phyloP scores from a whole-genome alignment of 768 basidiomycete species.

The Termitomyces sp. region DNA sequence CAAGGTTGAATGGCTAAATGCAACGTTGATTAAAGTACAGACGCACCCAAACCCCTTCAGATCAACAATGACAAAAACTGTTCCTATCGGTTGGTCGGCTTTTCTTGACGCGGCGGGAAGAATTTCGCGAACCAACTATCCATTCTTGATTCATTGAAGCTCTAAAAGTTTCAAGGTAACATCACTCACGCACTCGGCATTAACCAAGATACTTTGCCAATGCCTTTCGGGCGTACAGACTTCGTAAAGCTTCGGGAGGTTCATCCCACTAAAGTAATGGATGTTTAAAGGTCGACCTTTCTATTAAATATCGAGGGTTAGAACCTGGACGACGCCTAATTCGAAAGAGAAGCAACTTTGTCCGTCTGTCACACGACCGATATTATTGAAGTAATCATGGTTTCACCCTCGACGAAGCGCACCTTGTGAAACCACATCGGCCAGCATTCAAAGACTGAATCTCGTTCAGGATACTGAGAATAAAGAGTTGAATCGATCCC shows the following conservation, averaged over 20 bases:
- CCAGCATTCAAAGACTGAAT: constrained; percentile 71
- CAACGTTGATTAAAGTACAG: not conserved
- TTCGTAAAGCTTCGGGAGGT: constrained; percentile 55
- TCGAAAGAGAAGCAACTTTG: constrained; percentile 40
- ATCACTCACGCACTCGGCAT: constrained; percentile 48
- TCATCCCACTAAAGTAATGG: constrained; percentile 57
- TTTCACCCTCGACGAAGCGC: constrained; percentile 10
- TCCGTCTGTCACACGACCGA: constrained; percentile 46
- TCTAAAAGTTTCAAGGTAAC: not conserved
- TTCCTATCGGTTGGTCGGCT: constrained; percentile 47
- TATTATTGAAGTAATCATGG: not conserved
- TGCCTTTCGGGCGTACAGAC: constrained; percentile 56
- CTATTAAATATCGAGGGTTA: constrained; percentile 34
- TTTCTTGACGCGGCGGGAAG: constrained; percentile 61
- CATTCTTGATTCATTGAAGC: not conserved
- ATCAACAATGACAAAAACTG: constrained; percentile 64
- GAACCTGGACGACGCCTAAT: not conserved
- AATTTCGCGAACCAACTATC: constrained; percentile 55
- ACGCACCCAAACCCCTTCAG: constrained; percentile 67
- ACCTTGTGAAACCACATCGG: constrained; percentile 81
- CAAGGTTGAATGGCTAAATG: not conserved
- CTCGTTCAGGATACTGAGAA: constrained; percentile 65
- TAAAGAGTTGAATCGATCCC: not conserved
- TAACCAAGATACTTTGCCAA: constrained; percentile 63
- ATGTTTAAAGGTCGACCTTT: constrained; percentile 72